phyloP scores from a whole-genome alignment of 768 basidiomycete species.

The Mycena alexandri region DNA sequence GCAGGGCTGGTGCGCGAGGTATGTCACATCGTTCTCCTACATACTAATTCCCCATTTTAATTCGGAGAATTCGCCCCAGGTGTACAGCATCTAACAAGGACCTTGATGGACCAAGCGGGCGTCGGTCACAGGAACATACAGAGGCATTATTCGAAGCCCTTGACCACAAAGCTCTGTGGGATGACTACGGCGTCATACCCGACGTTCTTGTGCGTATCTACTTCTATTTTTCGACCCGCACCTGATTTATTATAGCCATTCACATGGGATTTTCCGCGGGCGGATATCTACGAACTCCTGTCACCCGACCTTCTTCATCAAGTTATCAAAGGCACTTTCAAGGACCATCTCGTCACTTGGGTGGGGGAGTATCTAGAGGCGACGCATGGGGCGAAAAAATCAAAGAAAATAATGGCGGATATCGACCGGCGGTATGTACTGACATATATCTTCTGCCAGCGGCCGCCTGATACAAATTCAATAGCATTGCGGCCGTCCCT shows the following conservation, averaged over 20 bases:
- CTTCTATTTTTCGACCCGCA: not conserved
- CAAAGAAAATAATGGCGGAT: constrained; percentile 44
- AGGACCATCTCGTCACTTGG: constrained; percentile 54
- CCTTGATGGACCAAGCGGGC: constrained; percentile 41
- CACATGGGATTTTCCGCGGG: constrained; percentile 48
- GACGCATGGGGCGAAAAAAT: constrained; percentile 35
- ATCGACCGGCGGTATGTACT: constrained; percentile 45
- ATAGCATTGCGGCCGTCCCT: constrained; percentile 43
- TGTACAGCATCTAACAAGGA: constrained; percentile 41
- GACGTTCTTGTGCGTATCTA: constrained; percentile 48
- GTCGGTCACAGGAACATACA: constrained; percentile 38
- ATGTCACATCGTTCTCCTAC: constrained; percentile 23
- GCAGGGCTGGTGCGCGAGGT: no score
- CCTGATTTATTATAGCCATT: constrained; percentile 48
- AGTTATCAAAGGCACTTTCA: constrained; percentile 32
- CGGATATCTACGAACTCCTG: constrained; percentile 49
- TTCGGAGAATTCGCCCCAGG: constrained; percentile 39
- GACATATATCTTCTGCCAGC: no score
- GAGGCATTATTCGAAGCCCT: constrained; percentile 38
- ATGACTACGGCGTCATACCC: constrained; percentile 47
- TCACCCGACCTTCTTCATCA: constrained; percentile 51
- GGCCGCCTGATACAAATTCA: no score
- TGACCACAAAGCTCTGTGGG: constrained; percentile 44
- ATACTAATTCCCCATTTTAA: constrained; percentile 24
- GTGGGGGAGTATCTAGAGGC: constrained; percentile 42